phyloP scores from a whole-genome alignment of 2,329 filamentous ascomycete genomes.

The Arthrobotrys sphaeroides region DNA sequence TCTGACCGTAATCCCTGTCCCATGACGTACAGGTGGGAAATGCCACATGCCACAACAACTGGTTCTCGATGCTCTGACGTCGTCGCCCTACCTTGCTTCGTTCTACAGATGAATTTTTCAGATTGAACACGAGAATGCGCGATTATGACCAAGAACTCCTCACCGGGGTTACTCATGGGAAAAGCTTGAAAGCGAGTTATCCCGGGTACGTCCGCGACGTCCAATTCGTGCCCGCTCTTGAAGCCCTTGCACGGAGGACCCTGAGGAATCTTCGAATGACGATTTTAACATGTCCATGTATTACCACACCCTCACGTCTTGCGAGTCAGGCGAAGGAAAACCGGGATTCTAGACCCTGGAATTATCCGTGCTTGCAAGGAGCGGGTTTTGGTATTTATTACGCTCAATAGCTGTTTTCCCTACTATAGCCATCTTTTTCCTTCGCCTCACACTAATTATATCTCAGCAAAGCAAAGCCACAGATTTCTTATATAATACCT shows the following conservation, averaged over 20 bases:
- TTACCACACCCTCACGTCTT: background rate
- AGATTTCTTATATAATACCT: too few relatives aligned
- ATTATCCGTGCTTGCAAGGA: background rate
- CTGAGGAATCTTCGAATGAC: background rate
- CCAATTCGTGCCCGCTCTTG: background rate
- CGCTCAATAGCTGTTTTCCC: background rate
- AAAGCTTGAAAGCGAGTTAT: background rate
- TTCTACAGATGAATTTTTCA: background rate
- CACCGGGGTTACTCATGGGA: background rate
- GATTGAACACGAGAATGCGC: background rate
- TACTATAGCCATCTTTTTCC: background rate
- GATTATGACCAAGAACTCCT: background rate
- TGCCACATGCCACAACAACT: conserved; percentile 13
- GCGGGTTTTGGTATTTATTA: background rate
- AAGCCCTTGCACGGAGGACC: background rate
- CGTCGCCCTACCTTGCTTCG: background rate
- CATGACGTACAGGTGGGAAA: conserved; percentile 12
- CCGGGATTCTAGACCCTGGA: background rate
- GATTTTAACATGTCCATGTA: too few relatives aligned
- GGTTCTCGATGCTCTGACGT: conserved; percentile 12
- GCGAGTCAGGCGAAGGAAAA: too few relatives aligned
- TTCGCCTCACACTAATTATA: background rate
- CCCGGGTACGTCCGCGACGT: background rate
- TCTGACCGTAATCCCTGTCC: background rate
- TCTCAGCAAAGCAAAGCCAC: background rate